Evolutionary conservation across 495 filamentous ascomycete genomes (phyloP), one percentile per base, ranked within the genome.

Genomic region (Podospora didyma): DNA sequence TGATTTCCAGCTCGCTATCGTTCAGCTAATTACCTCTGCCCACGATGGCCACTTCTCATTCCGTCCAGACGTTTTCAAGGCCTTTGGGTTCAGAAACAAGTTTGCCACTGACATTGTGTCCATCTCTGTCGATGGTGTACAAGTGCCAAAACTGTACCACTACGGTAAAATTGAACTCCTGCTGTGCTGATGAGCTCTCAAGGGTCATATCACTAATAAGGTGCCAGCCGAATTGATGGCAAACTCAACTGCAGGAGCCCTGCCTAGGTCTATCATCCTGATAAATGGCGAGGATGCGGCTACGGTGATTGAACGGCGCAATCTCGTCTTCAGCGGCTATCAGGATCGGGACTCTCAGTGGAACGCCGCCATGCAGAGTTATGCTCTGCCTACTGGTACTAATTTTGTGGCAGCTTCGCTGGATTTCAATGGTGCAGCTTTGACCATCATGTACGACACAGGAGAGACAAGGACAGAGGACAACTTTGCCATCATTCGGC

Each of bases 41-140:
- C 69, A 82, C 53, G 79, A 83, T 60, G 76, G 77, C 2, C 80
- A 83, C 51, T 71, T 84, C 37, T 45, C 41, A 0, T 69, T 60
- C 51, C 17, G 46, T 20, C 46, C 58, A 5, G 67, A 71, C 48
- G 53, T 69, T 35, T 67, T 73, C 52, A 65, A 62, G 51, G 60
- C 45, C 3, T 71, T 69, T 51, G 49, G 24, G 3, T 68, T 71
- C 39, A 7, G 48, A 28, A 72, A 70, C 23, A 41, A 37, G 17
- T 51, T 72, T 12, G 59, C 53, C 3, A 16, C 31, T 16, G 60
- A 69, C 23, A 57, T 73, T 5, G 65, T 68, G 1, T 62, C 70
- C 3, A 62, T 71, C n/a, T 70, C 67, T 37, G 20, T 46, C 1
- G 62, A 74, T 53, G 70, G 72, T 17, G 48, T 53, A 3, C 35